Evolutionary conservation across 2,329 filamentous ascomycete genomes (phyloP), one percentile per base, ranked within the genome.

Genomic region (Hypoxylon sp.): DNA sequence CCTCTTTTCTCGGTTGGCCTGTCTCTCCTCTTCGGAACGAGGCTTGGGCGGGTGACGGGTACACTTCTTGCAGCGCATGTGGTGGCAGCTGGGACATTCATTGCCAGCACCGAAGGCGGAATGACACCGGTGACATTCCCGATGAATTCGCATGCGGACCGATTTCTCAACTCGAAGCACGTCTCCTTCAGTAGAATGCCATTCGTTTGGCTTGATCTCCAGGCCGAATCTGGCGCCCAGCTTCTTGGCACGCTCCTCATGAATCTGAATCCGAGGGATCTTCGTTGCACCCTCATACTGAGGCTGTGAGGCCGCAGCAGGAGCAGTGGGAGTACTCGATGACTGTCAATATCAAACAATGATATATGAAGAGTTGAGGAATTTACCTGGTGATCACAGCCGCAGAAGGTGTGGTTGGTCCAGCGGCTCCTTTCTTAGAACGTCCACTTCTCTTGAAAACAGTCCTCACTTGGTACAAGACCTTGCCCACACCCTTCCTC

Each of bases 41-140:
- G 39, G 89, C 81, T 90, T 89, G 58, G 87, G 83, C 35, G 94
- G 94, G 74, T 91, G 88, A 61, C 93, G 89, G 29, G 89, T 88
- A 79, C 94, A 98, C 75, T 92, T 89, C 76, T 88, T 91, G 87
- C 94, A 98, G 72, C 93, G 89, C 51, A 84, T 84, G 81, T 98
- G 94, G 73, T 92, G 86, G 82, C 94, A 98, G 72, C 88, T 88
- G 71, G 86, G 80, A 80, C 94, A 97, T 66, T 91, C 85, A 81
- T 91, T 93, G 74, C 91, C 88, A 19, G 87, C 80, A 62, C 91
- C 90, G 78, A 95, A 97, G 24, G 87, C 87, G 13, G 91, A 88
- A 65, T 90, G 87, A 82, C 94, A 98, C 72, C 88, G 86, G 80
- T 97, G 94, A 80, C 94, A 98, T 69, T 87, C 90, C 72, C 91